A percentile compares a stretch with the other conserved stretches of the same genome.
These are phyloP conservation scores for Coriaria nepalensis DNA, from an alignment of 306 rosid species.

Conservation along the genomic window DNA sequence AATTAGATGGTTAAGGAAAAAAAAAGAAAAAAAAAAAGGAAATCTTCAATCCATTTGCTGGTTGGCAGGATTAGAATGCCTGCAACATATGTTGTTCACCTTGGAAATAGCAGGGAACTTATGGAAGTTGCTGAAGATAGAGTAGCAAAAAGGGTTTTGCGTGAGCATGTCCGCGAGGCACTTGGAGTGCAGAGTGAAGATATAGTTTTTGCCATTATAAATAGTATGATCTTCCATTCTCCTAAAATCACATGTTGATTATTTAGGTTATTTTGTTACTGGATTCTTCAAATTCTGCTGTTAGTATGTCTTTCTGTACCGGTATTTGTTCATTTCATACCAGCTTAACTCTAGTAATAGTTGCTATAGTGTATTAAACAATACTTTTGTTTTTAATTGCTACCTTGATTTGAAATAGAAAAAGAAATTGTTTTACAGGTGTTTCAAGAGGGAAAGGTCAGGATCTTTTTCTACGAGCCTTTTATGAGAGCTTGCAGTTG, in stretches of 20 bases:
- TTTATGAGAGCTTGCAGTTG: conserved; percentile 53
- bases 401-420: conserved; percentile 9
- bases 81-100: conserved; percentile 79
- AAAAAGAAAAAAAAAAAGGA: too few species aligned
- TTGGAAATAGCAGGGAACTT: conserved; percentile 96
- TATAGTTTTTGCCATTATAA: conserved; percentile 86
- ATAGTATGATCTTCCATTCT: conserved; percentile 44
- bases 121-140: conserved; percentile 87
- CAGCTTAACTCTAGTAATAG: too few species aligned
- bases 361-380: too few species aligned
- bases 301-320: too few species aligned
- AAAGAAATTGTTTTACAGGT: conserved; percentile 33
- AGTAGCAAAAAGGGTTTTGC: conserved; percentile 77
- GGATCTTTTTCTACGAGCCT: conserved; percentile 82
- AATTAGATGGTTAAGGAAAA: too few species aligned
- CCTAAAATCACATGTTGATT: not conserved
- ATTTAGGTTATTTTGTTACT: too few species aligned
- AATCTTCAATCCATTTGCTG: not conserved
- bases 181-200: conserved; percentile 90
- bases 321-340: too few species aligned
- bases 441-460: conserved; percentile 95
- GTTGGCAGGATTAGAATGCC: conserved; percentile 73
- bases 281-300: too few species aligned
- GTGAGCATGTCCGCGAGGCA: conserved; percentile 80
- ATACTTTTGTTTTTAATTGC: not conserved